phyloP scores from a whole-genome alignment of 73 alveolate species.

The Paramecium octaurelia region DNA sequence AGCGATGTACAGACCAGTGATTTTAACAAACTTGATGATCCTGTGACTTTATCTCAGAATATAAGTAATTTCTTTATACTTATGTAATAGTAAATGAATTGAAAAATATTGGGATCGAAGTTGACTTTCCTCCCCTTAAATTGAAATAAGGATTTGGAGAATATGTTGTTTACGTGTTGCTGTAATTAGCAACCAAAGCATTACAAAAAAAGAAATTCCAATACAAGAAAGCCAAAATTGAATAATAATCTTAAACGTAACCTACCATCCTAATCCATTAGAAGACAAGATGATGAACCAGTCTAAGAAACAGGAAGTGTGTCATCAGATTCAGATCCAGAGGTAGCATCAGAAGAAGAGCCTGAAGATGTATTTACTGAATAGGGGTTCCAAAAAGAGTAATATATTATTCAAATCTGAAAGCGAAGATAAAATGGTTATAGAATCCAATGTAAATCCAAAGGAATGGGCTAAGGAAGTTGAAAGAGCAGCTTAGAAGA shows the following conservation, averaged over 20 bases:
- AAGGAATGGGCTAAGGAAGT: constrained; percentile 63
- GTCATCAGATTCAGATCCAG: constrained; percentile 55
- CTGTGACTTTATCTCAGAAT: constrained; percentile 49
- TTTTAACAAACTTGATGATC: constrained; percentile 56
- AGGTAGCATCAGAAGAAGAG: constrained; percentile 63
- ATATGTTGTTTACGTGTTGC: constrained; percentile 36
- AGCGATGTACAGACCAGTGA: constrained; percentile 51
- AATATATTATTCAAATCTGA: not conserved
- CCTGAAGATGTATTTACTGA: constrained; percentile 53
- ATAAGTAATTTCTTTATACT: not conserved
- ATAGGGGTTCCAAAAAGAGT: constrained; percentile 49
- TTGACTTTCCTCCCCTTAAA: constrained; percentile 56
- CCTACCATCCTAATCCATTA: not conserved
- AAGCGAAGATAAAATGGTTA: constrained; percentile 55
- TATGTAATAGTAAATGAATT: constrained; percentile 39
- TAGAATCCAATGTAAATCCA: constrained; percentile 48
- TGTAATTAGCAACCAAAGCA: constrained; percentile 53
- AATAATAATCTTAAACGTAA: constrained; percentile 48
- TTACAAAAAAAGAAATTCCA: constrained; percentile 28
- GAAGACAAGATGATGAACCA: not conserved
- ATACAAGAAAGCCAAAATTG: constrained; percentile 52
- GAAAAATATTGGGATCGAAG: constrained; percentile 57
- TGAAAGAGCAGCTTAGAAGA: constrained; percentile 57
- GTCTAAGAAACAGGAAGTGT: constrained; percentile 60
- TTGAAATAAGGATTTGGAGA: constrained; percentile 60